Evolutionary conservation across 2,329 filamentous ascomycete genomes (phyloP), one percentile per base, ranked within the genome.

Genomic region (Thelonectria blattea): DNA sequence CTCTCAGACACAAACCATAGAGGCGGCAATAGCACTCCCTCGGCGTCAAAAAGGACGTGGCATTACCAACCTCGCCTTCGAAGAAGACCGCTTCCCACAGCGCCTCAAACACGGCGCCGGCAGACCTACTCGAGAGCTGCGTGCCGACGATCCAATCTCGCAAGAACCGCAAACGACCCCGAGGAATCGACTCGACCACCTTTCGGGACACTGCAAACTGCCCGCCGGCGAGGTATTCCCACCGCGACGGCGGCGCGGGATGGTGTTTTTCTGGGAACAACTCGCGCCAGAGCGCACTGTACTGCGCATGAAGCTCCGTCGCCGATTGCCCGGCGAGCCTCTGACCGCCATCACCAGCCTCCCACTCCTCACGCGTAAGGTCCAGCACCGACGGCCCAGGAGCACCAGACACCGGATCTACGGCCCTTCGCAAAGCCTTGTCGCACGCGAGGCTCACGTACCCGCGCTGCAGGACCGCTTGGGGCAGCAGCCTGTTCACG

Each of bases 91-190:
- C 32, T 18, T 57, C 55, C 55, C 55, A 57, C 1, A 57, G 42
- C n/a, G 55, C 52, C 52, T 57, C 55, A 15, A 57, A 57, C 4
- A 52, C 55, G 3, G 55, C 55, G 0, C 55, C 55, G 7, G 55
- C 48, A 20, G 55, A 52, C 52, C n/a, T 52, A 30, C 55, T 52
- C 0, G 55, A 50, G 1, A 57, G 55, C 2, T 4, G 18, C 14
- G 32, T 57, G 37, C 47, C 32, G 9, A 47, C 7, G 41, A 57
- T 57, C 55, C 55, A 57, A 41, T 57, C 32, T 42, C 32, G 41
- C 18, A 52, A 48, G 18, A 22, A 57, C 18, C 20, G 7, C 9
- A 57, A 42, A 11, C 55, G 48, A 46, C 27, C 32, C 32, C 47
- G 34, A 15, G 55, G 41, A 3, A 52, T 46, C 17, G 42, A 47